Conservation (phyloP, 106 monocot species). For the Narthecium ossifragum region DNA sequence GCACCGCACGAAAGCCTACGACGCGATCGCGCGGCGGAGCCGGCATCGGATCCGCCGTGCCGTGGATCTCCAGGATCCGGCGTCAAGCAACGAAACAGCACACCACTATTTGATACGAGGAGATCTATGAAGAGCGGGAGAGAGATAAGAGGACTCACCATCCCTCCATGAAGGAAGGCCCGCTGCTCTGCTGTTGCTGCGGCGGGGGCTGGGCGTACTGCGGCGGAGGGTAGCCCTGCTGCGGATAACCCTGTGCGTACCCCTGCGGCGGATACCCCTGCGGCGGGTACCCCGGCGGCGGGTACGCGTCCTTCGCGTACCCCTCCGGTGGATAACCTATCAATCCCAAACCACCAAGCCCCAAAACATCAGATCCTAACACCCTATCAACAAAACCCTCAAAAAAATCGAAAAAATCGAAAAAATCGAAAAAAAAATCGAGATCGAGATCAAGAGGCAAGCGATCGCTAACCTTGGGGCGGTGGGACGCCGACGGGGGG, state of each 20-base stretch:
- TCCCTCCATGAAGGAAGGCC: slow-evolving; percentile 72
- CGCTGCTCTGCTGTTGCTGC: slow-evolving; percentile 31
- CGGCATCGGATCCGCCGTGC: neutral
- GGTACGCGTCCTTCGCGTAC: slow-evolving; percentile 64
- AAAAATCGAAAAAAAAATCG: neutral
- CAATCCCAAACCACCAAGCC: slow-evolving; percentile 1
- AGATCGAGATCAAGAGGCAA: neutral
- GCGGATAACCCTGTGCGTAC: slow-evolving; percentile 27
- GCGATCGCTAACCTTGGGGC: slow-evolving; percentile 39
- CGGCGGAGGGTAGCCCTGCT: slow-evolving; percentile 37
- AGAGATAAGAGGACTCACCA: slow-evolving; percentile 34
- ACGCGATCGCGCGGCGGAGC: neutral
- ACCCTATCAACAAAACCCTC: neutral
- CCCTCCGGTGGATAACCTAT: slow-evolving; percentile 66
- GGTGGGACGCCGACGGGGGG: slow-evolving; percentile 75
- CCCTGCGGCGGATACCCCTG: slow-evolving; percentile 20
- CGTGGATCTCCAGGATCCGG: neutral
- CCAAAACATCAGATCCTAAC: slow-evolving; percentile 3
- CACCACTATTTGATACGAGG: neutral
- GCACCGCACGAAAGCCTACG: neutral
- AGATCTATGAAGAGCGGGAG: neutral
- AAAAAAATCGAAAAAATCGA: neutral
- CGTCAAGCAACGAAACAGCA: neutral
- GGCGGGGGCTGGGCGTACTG: slow-evolving; percentile 48
- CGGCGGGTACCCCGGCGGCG: slow-evolving; percentile 36